Conservation (phyloP, 73 alveolate genomes). For the Paramecium sonneborni region DNA sequence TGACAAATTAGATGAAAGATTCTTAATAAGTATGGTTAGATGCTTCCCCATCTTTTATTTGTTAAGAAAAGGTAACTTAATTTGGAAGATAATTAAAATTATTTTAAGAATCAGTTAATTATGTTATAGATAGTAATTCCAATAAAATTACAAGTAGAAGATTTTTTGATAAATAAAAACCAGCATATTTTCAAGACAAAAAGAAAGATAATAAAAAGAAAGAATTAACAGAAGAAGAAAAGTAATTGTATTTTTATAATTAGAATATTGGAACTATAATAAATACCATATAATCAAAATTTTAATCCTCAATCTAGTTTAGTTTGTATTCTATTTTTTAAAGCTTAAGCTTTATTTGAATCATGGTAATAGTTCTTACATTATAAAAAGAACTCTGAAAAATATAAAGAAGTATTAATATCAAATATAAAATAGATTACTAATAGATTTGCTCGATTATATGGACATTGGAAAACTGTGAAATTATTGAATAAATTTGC, state of each 20-base stretch:
- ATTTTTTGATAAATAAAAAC: slow-evolving; percentile 28
- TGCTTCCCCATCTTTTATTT: slow-evolving; percentile 1
- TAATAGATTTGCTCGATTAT: neutral
- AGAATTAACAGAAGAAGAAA: slow-evolving; percentile 31
- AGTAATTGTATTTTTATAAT: neutral
- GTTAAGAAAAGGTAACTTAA: neutral
- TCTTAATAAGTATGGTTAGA: neutral
- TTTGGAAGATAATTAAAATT: neutral
- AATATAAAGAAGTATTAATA: neutral
- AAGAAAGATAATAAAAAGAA: slow-evolving; percentile 7
- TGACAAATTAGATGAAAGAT: neutral
- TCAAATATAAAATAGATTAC: neutral
- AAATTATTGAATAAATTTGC: neutral
- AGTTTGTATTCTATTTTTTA: slow-evolving; percentile 21
- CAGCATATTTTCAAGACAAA: slow-evolving; percentile 46
- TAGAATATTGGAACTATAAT: slow-evolving; percentile 17
- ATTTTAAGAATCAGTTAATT: slow-evolving; percentile 43
- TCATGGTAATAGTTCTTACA: neutral
- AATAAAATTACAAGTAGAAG: slow-evolving; percentile 31
- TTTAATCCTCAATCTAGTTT: neutral
- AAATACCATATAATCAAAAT: slow-evolving; percentile 35
- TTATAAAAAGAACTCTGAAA: slow-evolving; percentile 11
- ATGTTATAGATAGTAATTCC: slow-evolving; percentile 24
- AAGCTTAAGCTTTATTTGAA: neutral
- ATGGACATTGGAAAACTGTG: neutral